Evolutionary conservation across 176 grass and related monocot species (phyloP), one percentile per base, ranked within the genome.

Genomic region (Paspalum vaginatum): DNA sequence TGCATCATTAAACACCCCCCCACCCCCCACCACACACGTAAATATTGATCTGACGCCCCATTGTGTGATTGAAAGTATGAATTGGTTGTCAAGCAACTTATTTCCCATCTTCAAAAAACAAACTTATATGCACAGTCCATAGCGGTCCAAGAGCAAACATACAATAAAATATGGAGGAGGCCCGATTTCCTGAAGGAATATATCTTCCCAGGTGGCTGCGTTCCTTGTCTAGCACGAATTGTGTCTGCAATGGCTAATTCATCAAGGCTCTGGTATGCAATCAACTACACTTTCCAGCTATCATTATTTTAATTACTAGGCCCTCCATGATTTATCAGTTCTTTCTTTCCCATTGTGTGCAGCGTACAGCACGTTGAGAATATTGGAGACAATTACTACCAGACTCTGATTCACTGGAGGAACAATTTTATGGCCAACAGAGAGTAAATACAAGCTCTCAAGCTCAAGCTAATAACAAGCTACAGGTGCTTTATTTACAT

Each of bases 141-240:
- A 41, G 79, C 87, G 6, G 70, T 87, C 74, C 89, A 87, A 61
- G 89, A 91, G 27, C 77, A 95, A 66, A 52, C 81, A 11, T 95
- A 95, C 3, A 81, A 91, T 24, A 82, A 89, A 49, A 78, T 83
- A 17, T 91, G 89, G 74, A 85, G 63, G 76, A 87, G 84, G 44
- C 85, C 92, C 20, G 89, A 87, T 18, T 95, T 95, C 65, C 7
- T 69, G 7, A 69, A 69, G 66, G 66, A 46, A 47, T 69, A 69
- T 47, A 69, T 69, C n/a, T 69, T 69, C 66, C 66, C 66, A 25
- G 66, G 66, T 69, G 66, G 66, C 21, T 69, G 66, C 66, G 6
- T 69, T 24, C 66, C 66, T 25, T 47, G 42, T 15, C 6, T 69
- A 8, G 42, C 2, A 7, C 42, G 66, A 2, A 22, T 69, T 15